These are phyloP conservation scores for Chaetoscypha palmicola DNA, from an alignment of 2,329 filamentous ascomycete species.

Conservation along the genomic window DNA sequence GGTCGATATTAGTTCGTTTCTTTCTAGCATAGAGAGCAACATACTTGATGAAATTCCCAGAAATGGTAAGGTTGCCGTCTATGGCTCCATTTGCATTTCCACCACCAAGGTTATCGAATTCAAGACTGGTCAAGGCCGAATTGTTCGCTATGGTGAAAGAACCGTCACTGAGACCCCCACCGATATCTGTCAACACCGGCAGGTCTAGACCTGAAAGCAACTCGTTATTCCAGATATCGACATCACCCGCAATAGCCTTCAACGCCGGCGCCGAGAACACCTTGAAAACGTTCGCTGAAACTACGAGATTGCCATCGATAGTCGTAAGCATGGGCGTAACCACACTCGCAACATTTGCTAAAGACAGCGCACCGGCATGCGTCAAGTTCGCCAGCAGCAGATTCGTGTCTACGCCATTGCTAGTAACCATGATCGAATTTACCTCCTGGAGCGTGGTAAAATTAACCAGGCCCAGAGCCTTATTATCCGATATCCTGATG, in stretches of 20 bases:
- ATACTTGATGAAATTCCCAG: conserved; percentile 5
- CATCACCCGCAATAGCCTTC: conserved; percentile 5
- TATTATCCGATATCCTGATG: conserved; percentile 8
- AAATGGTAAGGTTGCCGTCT: conserved; percentile 7
- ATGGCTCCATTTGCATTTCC: not conserved
- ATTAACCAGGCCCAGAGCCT: conserved; percentile 6
- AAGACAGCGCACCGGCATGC: not conserved
- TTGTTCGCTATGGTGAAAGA: conserved; percentile 6
- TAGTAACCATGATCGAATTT: conserved; percentile 1
- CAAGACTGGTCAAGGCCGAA: not conserved
- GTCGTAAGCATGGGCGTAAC: not conserved
- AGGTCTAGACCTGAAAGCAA: conserved; percentile 1
- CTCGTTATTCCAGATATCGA: conserved; percentile 6
- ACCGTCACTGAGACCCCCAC: conserved; percentile 3
- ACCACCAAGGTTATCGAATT: not conserved
- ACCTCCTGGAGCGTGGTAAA: conserved; percentile 2
- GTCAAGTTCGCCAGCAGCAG: conserved; percentile 1
- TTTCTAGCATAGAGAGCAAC: not conserved
- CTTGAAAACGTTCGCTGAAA: conserved; percentile 5
- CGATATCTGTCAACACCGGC: not conserved
- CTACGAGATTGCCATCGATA: not conserved
- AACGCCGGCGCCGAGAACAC: conserved; percentile 5
- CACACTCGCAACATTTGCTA: not conserved
- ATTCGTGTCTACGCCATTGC: conserved; percentile 4
- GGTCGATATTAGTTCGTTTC: not conserved